phyloP scores from a whole-genome alignment of 192 early-diverging fungal genomes.

The Linnemannia hyalina region DNA sequence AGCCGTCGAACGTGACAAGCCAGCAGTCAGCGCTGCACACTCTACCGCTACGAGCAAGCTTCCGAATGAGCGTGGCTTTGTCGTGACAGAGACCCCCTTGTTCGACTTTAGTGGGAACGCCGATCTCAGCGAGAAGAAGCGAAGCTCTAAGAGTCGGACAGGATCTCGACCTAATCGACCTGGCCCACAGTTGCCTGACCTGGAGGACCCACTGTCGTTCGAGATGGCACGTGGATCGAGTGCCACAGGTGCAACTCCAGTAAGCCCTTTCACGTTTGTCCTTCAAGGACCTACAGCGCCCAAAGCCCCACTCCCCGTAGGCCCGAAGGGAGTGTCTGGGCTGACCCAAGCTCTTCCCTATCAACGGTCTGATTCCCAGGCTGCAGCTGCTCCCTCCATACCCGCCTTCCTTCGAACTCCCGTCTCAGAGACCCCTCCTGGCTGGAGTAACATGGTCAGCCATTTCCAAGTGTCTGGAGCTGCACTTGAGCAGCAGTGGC shows the following conservation, averaged over 20 bases:
- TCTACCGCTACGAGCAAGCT: background rate
- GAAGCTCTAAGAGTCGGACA: background rate
- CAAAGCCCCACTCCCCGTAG: background rate
- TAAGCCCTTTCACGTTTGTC: background rate
- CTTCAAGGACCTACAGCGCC: background rate
- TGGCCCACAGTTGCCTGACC: no score
- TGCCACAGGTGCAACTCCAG: background rate
- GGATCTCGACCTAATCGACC: background rate
- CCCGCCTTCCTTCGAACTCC: background rate
- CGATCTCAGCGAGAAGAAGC: constrained; percentile 2
- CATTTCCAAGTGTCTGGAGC: background rate
- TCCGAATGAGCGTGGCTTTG: background rate
- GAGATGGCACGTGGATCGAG: background rate
- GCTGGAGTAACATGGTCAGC: background rate
- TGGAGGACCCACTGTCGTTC: background rate
- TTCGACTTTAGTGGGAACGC: constrained; percentile 29
- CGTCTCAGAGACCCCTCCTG: background rate
- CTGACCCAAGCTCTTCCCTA: background rate
- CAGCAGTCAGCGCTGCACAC: background rate
- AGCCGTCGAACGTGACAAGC: background rate
- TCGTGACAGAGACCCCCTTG: constrained; percentile 33
- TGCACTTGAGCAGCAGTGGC: background rate
- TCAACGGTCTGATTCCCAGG: background rate
- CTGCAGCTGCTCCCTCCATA: background rate
- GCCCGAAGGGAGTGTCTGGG: background rate